Conservation (phyloP, 257 asterid species). For the Nicotiana benthamiana region DNA sequence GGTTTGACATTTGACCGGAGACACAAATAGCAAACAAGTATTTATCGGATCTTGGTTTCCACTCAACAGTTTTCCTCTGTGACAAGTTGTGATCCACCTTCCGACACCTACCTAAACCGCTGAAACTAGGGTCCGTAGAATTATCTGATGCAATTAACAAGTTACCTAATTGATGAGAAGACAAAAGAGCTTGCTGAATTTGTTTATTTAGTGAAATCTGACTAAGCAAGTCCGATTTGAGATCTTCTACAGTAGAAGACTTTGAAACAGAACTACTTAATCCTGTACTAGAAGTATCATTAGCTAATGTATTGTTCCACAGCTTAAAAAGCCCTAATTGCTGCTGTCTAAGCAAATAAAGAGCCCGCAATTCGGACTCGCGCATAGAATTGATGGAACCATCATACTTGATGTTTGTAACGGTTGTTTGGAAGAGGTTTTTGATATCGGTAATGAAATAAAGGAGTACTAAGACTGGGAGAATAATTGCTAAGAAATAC, state of each 20-base stretch:
- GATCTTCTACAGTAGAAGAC: slow-evolving; percentile 24
- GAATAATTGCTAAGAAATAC: slow-evolving; percentile 55
- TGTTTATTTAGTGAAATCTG: slow-evolving; percentile 70
- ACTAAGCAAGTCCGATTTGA: slow-evolving; percentile 45
- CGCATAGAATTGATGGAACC: slow-evolving; percentile 55
- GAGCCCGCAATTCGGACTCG: slow-evolving; percentile 69
- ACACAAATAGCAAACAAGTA: slow-evolving; percentile 80
- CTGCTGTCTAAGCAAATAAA: slow-evolving; percentile 71
- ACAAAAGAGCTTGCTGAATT: slow-evolving; percentile 63
- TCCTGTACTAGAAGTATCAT: neutral
- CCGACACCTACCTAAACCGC: slow-evolving; percentile 47
- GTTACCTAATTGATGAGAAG: slow-evolving; percentile 49
- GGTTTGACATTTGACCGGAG: slow-evolving; percentile 98
- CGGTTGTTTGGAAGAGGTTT: slow-evolving; percentile 43
- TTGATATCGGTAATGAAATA: slow-evolving; percentile 64
- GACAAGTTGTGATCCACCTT: slow-evolving; percentile 60
- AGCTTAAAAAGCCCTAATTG: slow-evolving; percentile 60
- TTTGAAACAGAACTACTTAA: neutral
- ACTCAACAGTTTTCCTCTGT: slow-evolving; percentile 62
- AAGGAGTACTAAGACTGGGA: slow-evolving; percentile 57
- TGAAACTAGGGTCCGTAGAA: slow-evolving; percentile 38
- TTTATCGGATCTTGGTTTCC: slow-evolving; percentile 79
- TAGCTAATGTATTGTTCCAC: slow-evolving; percentile 43
- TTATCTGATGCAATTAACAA: slow-evolving; percentile 28
- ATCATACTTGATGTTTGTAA: slow-evolving; percentile 28